A percentile compares a stretch with the other conserved stretches of the same genome.
phyloP scores from a whole-genome alignment of 805 yeast genomes.

The Candida taoyuanica region DNA sequence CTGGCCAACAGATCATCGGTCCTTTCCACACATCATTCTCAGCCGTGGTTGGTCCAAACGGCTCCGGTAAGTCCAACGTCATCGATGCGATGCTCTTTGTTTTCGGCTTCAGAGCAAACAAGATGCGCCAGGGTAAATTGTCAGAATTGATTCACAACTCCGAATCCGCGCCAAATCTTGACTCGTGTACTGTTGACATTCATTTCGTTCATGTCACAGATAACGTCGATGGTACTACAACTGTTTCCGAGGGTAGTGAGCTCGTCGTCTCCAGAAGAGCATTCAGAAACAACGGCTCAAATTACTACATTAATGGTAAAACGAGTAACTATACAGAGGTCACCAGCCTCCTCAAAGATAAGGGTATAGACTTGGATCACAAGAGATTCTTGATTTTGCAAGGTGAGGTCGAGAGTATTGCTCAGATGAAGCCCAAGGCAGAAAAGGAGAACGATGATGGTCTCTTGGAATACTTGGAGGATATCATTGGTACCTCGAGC shows the following conservation, averaged over 20 bases:
- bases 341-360: constrained; percentile 61
- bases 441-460: constrained; percentile 93
- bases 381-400: constrained; percentile 91
- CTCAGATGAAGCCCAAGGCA: constrained; percentile 98
- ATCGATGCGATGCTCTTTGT: constrained; percentile 95
- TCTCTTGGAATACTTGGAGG: constrained; percentile 87
- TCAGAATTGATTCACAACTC: constrained; percentile 92
- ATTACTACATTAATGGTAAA: constrained; percentile 67
- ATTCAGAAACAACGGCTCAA: constrained; percentile 66
- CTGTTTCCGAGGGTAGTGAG: constrained; percentile 44
- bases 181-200: constrained; percentile 85
- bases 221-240: constrained; percentile 39
- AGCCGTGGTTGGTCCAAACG: constrained; percentile 98
- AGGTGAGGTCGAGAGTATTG: constrained; percentile 97
- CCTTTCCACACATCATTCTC: constrained; percentile 93
- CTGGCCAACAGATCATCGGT: constrained; percentile 88
- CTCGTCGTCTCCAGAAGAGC: constrained; percentile 81
- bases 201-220: constrained; percentile 78
- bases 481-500: constrained; percentile 89
- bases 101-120: constrained; percentile 93
- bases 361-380: constrained; percentile 93
- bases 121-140: constrained; percentile 95
- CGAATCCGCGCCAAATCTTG: constrained; percentile 58
- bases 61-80: constrained; percentile 96
- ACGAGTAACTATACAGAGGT: constrained; percentile 76